Conservation (phyloP, 805 yeast genomes). For the Babjeviella inositovora region DNA sequence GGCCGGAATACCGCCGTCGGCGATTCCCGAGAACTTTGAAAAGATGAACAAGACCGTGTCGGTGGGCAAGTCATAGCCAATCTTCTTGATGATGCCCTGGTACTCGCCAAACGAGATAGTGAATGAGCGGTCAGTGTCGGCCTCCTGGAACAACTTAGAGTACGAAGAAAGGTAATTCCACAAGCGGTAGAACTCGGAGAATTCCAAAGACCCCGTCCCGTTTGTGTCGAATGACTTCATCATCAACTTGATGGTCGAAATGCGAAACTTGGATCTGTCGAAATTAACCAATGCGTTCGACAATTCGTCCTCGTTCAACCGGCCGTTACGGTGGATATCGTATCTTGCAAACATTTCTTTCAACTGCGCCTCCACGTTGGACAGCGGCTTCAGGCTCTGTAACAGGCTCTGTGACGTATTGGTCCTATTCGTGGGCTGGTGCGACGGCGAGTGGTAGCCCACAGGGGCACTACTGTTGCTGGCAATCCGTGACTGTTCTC, state of each 20-base stretch:
- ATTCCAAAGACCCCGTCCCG: slow-evolving; percentile 23
- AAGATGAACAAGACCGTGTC: slow-evolving; percentile 42
- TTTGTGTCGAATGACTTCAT: slow-evolving; percentile 43
- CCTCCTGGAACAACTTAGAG: slow-evolving; percentile 44
- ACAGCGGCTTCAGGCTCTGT: no score
- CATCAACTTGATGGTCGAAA: slow-evolving; percentile 45
- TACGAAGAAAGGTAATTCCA: slow-evolving; percentile 59
- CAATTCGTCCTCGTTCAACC: slow-evolving; percentile 38
- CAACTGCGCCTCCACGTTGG: slow-evolving; percentile 22
- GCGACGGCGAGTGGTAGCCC: no score
- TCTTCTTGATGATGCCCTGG: slow-evolving; percentile 40
- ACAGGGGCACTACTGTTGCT: no score
- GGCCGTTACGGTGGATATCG: slow-evolving; percentile 37
- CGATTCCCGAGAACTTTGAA: slow-evolving; percentile 35
- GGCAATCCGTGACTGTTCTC: no score
- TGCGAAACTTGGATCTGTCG: slow-evolving; percentile 46
- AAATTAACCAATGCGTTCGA: slow-evolving; percentile 43
- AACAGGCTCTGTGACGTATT: slow-evolving; percentile 9
- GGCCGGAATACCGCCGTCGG: slow-evolving; percentile 13
- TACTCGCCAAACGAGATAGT: slow-evolving; percentile 54
- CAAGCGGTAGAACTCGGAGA: slow-evolving; percentile 47
- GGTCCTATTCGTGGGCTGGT: slow-evolving; percentile 4
- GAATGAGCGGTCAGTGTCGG: slow-evolving; percentile 41
- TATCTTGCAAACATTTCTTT: slow-evolving; percentile 34
- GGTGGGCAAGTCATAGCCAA: slow-evolving; percentile 46